These are phyloP conservation scores for Penicillium antarcticum DNA, from an alignment of 495 filamentous ascomycete genomes.

Conservation along the genomic window DNA sequence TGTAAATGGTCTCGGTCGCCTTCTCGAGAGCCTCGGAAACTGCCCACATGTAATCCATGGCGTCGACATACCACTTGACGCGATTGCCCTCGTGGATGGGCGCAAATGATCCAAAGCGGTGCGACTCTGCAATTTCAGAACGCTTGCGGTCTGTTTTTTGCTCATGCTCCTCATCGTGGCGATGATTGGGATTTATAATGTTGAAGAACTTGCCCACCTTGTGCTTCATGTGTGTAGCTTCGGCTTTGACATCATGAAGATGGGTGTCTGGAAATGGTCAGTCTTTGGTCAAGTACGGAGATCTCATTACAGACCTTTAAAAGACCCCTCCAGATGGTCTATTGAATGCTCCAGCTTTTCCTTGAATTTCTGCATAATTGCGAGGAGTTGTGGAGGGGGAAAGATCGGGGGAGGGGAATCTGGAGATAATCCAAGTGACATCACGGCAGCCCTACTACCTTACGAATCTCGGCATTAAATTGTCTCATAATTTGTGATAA, in stretches of 20 bases:
- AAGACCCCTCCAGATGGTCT: constrained; percentile 26
- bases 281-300: not conserved
- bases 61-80: constrained; percentile 97
- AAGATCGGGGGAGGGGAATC: constrained; percentile 2
- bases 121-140: constrained; percentile 62
- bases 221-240: constrained; percentile 55
- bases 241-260: constrained; percentile 45
- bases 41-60: constrained; percentile 87
- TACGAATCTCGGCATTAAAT: not conserved
- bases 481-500: not conserved
- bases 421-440: constrained; percentile 16
- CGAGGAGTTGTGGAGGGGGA: not conserved
- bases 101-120: constrained; percentile 86
- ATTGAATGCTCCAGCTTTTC: constrained; percentile 25
- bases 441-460: constrained; percentile 16
- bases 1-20: constrained; percentile 91
- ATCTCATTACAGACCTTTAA: constrained; percentile 25
- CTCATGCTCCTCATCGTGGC: constrained; percentile 93
- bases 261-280: constrained; percentile 30
- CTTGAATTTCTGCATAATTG: constrained; percentile 34
- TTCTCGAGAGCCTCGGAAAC: constrained; percentile 82
- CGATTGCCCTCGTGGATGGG: constrained; percentile 80
- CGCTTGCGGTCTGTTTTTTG: constrained; percentile 78
- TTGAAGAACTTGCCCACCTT: constrained; percentile 68
- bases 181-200: constrained; percentile 82